Conservation (phyloP, 371 early-diverging fungal species). For the Mucor saturninus region DNA sequence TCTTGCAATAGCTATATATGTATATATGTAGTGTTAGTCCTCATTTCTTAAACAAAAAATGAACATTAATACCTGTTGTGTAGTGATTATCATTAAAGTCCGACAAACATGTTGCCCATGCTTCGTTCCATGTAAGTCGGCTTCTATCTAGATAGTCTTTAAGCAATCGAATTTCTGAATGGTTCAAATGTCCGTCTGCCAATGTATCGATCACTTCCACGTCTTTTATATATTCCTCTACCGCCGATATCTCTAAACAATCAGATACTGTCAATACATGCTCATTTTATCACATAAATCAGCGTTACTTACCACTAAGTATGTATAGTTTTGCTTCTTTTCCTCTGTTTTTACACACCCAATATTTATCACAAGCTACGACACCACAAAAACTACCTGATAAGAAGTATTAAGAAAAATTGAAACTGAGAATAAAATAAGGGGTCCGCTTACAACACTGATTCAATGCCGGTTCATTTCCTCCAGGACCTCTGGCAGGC, state of each 20-base stretch:
- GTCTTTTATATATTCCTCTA: conserved; percentile 4
- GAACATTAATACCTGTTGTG: conserved; percentile 5
- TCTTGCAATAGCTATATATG: conserved; percentile 13
- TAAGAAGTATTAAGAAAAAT: no score
- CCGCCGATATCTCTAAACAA: conserved; percentile 12
- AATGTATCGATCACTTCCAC: conserved; percentile 12
- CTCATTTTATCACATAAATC: not conserved
- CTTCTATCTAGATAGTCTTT: conserved; percentile 3
- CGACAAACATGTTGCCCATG: conserved; percentile 23
- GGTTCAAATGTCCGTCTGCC: conserved; percentile 30
- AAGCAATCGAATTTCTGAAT: conserved; percentile 16
- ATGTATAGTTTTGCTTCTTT: conserved; percentile 18
- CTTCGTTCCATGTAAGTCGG: conserved; percentile 16
- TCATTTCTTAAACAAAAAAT: no score
- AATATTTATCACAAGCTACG: conserved; percentile 25
- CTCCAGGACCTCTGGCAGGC: conserved; percentile 16
- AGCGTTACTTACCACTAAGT: conserved; percentile 15
- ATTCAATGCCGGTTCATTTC: conserved; percentile 19
- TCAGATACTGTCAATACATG: not conserved
- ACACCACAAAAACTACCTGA: conserved; percentile 28
- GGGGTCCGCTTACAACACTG: conserved; percentile 11
- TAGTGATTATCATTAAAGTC: conserved; percentile 23
- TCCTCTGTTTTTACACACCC: conserved; percentile 19
- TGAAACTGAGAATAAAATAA: not conserved
- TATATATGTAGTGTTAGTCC: not conserved